phyloP scores from a whole-genome alignment of 441 rosid species.

The Corymbia citriodora region DNA sequence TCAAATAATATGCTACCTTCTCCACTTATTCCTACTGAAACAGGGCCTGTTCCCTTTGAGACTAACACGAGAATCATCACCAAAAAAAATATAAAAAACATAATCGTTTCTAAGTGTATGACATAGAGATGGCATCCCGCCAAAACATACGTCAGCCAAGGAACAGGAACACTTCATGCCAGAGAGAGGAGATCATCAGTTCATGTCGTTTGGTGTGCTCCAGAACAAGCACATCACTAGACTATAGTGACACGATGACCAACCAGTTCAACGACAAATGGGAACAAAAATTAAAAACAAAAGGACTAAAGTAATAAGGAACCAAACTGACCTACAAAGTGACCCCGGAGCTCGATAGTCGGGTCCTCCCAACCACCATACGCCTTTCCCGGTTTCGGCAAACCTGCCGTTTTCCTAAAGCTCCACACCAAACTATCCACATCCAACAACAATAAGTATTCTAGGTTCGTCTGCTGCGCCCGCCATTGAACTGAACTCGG shows the following conservation, averaged over 20 bases:
- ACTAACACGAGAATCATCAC: neutral
- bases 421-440: conserved; percentile 77
- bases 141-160: neutral
- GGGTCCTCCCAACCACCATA: conserved; percentile 93
- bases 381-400: conserved; percentile 47
- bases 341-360: conserved; percentile 72
- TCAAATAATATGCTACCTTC: neutral
- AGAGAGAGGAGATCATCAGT: neutral
- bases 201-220: neutral
- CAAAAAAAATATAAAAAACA: neutral
- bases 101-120: neutral
- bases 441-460: conserved; percentile 75
- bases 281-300: neutral
- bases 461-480: conserved; percentile 85
- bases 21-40: neutral
- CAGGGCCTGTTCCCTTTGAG: neutral
- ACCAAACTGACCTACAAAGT: conserved; percentile 69
- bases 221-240: neutral
- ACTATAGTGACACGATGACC: neutral
- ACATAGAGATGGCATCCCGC: neutral
- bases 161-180: neutral
- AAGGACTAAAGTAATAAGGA: neutral
- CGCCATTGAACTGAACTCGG: conserved; percentile 50
- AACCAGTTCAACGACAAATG: neutral
- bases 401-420: conserved; percentile 75